Evolutionary conservation across 495 filamentous ascomycete species (phyloP).

Genomic region (Aspergillus hancockii): DNA sequence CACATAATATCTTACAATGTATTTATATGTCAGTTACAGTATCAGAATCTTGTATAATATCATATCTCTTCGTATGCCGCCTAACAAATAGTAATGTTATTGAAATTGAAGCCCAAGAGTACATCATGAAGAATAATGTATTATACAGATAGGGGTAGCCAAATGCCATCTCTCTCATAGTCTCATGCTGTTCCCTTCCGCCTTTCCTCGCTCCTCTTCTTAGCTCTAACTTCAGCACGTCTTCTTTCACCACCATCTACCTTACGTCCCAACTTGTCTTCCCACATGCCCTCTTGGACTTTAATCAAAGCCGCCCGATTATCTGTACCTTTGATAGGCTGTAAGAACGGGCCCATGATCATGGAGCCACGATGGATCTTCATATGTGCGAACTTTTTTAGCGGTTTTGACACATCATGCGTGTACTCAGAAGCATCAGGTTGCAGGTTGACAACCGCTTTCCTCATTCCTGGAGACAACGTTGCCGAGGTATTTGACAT

Average conservation of each 20-base stretch:
- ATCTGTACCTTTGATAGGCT: conserved; percentile 60
- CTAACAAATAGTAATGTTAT: background rate
- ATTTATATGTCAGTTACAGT: background rate
- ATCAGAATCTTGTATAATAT: background rate
- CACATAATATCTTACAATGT: background rate
- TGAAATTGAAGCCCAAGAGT: background rate
- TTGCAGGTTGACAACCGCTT: conserved; percentile 73
- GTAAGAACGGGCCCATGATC: conserved; percentile 71
- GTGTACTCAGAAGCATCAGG: conserved; percentile 48
- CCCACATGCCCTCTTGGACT: conserved; percentile 86
- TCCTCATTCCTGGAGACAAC: conserved; percentile 54
- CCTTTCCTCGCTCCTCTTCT: conserved; percentile 55
- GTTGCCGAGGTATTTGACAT: conserved; percentile 38
- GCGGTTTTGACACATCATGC: conserved; percentile 32
- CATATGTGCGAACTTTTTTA: conserved; percentile 59
- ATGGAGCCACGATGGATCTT: conserved; percentile 62
- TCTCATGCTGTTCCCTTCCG: conserved; percentile 36
- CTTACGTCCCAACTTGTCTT: conserved; percentile 79
- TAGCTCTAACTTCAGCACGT: conserved; percentile 76
- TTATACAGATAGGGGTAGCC: background rate
- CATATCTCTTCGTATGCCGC: background rate
- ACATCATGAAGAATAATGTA: background rate
- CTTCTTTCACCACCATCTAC: conserved; percentile 95
- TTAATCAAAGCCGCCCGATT: conserved; percentile 63
- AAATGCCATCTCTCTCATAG: background rate